A percentile compares a stretch with the other conserved stretches of the same genome.
These are phyloP conservation scores for Cyberlindnera misumaiensis DNA, from an alignment of 805 yeast species.

Conservation along the genomic window DNA sequence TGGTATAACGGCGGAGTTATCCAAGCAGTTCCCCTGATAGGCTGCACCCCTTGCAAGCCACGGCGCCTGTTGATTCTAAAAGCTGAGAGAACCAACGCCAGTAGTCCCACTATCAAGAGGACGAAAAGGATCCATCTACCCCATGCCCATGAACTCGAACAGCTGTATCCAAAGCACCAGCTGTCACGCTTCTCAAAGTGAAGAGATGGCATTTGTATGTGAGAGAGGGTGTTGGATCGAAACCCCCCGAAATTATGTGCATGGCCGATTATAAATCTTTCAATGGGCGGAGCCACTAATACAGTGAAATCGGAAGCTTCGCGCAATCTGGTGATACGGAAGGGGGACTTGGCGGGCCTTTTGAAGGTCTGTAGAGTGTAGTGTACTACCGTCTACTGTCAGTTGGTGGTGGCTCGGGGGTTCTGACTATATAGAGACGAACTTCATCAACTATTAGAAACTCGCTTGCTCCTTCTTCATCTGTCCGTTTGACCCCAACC, in stretches of 20 bases:
- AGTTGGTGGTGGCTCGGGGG: too few species aligned
- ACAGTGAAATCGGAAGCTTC: too few species aligned
- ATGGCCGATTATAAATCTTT: too few species aligned
- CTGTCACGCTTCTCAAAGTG: slow-evolving; percentile 4
- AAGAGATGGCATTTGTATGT: slow-evolving; percentile 3
- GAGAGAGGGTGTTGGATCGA: neutral
- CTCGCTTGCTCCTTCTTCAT: too few species aligned
- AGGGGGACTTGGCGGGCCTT: too few species aligned
- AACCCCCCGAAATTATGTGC: neutral
- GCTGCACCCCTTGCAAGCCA: slow-evolving; percentile 36
- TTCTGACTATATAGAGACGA: too few species aligned
- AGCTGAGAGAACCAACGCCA: slow-evolving; percentile 43
- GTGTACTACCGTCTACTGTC: too few species aligned
- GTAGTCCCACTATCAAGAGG: slow-evolving; percentile 42
- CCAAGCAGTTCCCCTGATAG: slow-evolving; percentile 76
- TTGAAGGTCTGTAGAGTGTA: too few species aligned
- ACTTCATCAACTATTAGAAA: too few species aligned
- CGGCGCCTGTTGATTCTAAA: slow-evolving; percentile 51
- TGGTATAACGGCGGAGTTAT: slow-evolving; percentile 76
- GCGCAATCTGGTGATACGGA: too few species aligned
- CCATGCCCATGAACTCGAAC: slow-evolving; percentile 18
- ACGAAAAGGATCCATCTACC: slow-evolving; percentile 42
- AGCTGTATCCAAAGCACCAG: slow-evolving; percentile 18
- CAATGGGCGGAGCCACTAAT: too few species aligned
- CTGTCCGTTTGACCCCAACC: too few species aligned